Evolutionary conservation across 768 basidiomycete species (phyloP).

Genomic region (Asterophora lycoperdoides): DNA sequence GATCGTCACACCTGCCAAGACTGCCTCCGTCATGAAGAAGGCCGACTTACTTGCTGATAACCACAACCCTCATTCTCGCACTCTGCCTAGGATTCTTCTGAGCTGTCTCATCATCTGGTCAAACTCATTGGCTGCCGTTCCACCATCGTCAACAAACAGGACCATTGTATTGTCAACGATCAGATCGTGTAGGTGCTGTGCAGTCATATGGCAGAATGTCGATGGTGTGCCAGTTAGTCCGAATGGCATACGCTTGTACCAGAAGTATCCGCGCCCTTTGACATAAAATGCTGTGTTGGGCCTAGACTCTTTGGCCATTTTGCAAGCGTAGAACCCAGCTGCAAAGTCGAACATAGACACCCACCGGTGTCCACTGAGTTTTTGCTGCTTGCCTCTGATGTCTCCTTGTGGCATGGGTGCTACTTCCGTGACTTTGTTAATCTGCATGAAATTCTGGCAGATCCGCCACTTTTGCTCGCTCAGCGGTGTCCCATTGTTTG

Average conservation of each 20-base stretch:
- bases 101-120: conserved; percentile 6
- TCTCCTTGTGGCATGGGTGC: conserved; percentile 28
- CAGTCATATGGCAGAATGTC: conserved; percentile 28
- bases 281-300: conserved; percentile 31
- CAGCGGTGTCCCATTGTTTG: too few relatives aligned
- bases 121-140: conserved; percentile 23
- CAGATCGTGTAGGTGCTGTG: conserved; percentile 18
- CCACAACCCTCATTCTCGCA: too few relatives aligned
- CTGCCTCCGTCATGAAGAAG: too few relatives aligned
- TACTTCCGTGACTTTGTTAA: conserved; percentile 26
- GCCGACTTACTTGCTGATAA: too few relatives aligned
- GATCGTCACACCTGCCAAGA: too few relatives aligned
- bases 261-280: conserved; percentile 33
- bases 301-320: conserved; percentile 8
- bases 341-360: conserved; percentile 33
- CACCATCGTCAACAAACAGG: conserved; percentile 39
- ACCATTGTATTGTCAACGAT: conserved; percentile 27
- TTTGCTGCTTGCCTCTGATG: conserved; percentile 32
- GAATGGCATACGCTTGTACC: conserved; percentile 33
- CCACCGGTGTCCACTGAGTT: conserved; percentile 29
- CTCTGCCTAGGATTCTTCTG: too few relatives aligned
- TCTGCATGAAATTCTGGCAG: conserved; percentile 29
- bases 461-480: conserved; percentile 36
- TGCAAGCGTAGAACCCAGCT: conserved; percentile 28
- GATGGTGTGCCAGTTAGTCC: conserved; percentile 37